phyloP scores from a whole-genome alignment of 768 basidiomycete genomes.

The Leccinum broughii region DNA sequence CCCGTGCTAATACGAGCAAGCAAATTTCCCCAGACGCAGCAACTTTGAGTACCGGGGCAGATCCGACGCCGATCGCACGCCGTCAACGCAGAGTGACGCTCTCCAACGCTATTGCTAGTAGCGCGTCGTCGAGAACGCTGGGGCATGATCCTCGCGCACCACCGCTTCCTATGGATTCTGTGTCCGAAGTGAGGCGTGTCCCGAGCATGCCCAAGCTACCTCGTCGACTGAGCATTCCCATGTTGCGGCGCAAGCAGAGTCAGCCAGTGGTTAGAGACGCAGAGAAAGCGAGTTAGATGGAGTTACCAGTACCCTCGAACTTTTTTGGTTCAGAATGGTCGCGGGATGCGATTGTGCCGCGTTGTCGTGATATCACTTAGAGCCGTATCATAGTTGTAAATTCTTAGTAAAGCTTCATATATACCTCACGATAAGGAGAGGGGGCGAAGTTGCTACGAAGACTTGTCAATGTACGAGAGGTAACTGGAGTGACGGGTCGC shows the following conservation, averaged over 20 bases:
- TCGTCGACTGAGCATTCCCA: constrained; percentile 30
- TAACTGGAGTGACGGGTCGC: too few species aligned
- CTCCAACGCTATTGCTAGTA: constrained; percentile 13
- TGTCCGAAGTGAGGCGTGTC: constrained; percentile 10
- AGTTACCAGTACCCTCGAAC: too few species aligned
- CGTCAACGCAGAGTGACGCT: constrained; percentile 26
- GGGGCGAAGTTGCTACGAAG: neutral
- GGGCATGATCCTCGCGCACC: neutral
- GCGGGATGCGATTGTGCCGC: neutral
- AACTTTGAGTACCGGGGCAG: neutral
- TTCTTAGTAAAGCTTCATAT: neutral
- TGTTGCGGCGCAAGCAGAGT: constrained; percentile 31
- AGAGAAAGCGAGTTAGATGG: constrained; percentile 1
- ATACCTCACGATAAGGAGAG: neutral
- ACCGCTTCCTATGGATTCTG: neutral
- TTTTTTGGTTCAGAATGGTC: neutral
- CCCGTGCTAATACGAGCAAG: constrained; percentile 7
- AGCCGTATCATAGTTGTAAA: neutral
- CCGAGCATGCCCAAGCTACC: constrained; percentile 28
- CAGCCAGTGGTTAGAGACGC: constrained; percentile 5
- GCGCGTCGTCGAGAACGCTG: neutral
- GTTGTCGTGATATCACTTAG: neutral
- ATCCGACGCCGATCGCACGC: neutral
- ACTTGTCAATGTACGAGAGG: too few species aligned
- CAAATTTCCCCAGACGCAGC: constrained; percentile 4